Evolutionary conservation across 2,329 filamentous ascomycete species (phyloP), one percentile per base, ranked within the genome.

Genomic region (Paecilomyces niveus): DNA sequence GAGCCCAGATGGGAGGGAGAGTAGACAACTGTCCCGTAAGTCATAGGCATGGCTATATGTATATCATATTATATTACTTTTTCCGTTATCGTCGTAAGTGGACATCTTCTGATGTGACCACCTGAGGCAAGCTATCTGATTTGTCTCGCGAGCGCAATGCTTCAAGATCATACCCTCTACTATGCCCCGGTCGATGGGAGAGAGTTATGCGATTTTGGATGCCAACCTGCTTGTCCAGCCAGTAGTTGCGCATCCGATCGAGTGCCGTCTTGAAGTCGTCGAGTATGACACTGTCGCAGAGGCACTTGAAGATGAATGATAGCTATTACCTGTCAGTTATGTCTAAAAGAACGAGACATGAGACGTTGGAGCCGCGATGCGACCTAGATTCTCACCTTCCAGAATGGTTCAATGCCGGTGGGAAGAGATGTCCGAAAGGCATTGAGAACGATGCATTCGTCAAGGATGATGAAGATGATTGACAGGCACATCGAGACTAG

Each of bases 211-310:
- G 39, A 18, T 45, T 45, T 18, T 45, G 39, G 32, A 62, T 59
- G 11, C 55, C 59, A 8, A 61, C 63, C 33, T 68, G 69, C 54
- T 71, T 72, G 33, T 62, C 60, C 24, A 74, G 60, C 70, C 69
- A 73, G 60, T 74, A 68, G 4, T 61, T 57, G 24, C 71, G 69
- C 35, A 74, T 61, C 21, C 63, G 65, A 59, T 81, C 79, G 4
- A 81, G 68, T 0, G 78, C 78, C 2, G 84, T 86, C 66, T 87
- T 87, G 79, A 88, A 88, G 64, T 88, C 85, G 65, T 88, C 85
- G 10, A 88, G 80, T 55, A 88, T 80, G 55, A 88, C 83, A 0
- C 81, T 84, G 66, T 88, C 85, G 21, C 85, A 86, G 53, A 88
- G 77, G 61, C 85, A 88, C 71, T 88, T 88, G 77, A 86, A 87